Percentiles rank a stretch among this genome's conserved stretches.
These are phyloP conservation scores for Gossypium armourianum DNA, from an alignment of 441 rosid genomes.

Conservation along the genomic window DNA sequence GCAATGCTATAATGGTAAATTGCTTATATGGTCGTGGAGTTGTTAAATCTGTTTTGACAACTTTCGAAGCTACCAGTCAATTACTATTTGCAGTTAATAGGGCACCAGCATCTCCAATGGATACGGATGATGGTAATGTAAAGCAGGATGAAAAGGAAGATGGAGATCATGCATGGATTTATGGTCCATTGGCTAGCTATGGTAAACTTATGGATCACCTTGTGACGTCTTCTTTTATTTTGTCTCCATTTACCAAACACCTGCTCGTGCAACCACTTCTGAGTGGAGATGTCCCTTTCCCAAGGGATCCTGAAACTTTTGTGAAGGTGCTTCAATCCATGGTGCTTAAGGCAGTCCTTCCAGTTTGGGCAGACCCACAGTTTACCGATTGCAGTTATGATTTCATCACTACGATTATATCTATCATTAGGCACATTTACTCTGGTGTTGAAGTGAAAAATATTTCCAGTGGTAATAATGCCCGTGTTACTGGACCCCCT, in stretches of 20 bases:
- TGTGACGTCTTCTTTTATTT: conserved; percentile 76
- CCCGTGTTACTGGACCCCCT: conserved; percentile 77
- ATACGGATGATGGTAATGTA: conserved; percentile 64
- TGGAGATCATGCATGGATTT: conserved; percentile 68
- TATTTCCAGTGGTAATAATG: conserved; percentile 33
- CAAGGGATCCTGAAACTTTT: conserved; percentile 81
- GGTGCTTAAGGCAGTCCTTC: conserved; percentile 87
- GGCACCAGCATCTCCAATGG: conserved; percentile 78
- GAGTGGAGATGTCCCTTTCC: conserved; percentile 56
- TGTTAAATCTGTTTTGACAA: conserved; percentile 70
- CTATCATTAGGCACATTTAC: conserved; percentile 77
- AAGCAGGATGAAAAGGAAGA: conserved; percentile 65
- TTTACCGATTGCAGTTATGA: conserved; percentile 72
- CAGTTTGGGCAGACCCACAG: conserved; percentile 85
- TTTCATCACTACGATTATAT: conserved; percentile 62
- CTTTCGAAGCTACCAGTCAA: conserved; percentile 92
- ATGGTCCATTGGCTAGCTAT: conserved; percentile 82
- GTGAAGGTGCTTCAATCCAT: conserved; percentile 85
- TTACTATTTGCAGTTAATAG: conserved; percentile 63
- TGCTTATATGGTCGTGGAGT: conserved; percentile 77
- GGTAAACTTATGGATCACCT: conserved; percentile 93
- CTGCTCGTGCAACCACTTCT: conserved; percentile 68
- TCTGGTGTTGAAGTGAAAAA: conserved; percentile 92
- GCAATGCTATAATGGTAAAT: conserved; percentile 75
- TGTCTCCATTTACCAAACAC: conserved; percentile 83